Conservation (phyloP, 2,329 filamentous ascomycete genomes). For the Nannizzia gypsea region DNA sequence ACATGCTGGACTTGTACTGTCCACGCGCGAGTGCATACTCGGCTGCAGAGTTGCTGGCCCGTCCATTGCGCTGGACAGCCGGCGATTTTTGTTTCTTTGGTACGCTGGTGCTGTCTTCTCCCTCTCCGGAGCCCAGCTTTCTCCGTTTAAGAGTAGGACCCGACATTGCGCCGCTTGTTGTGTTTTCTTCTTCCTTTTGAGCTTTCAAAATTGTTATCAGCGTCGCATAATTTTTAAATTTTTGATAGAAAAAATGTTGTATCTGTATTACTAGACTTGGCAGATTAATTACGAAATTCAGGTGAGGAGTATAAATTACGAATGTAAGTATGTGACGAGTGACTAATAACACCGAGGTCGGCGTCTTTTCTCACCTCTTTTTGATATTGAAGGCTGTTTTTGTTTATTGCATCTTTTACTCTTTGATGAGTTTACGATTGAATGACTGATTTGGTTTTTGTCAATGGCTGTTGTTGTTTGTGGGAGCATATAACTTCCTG, state of each 20-base stretch:
- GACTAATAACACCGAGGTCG: not conserved
- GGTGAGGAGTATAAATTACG: not conserved
- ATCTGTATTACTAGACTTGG: not conserved
- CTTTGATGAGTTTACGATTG: not conserved
- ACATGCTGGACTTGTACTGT: conserved; percentile 54
- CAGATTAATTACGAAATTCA: not conserved
- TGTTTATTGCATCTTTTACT: too few relatives aligned
- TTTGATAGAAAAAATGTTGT: not conserved
- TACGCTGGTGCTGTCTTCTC: conserved; percentile 13
- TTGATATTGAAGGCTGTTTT: not conserved
- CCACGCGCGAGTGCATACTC: conserved; percentile 35
- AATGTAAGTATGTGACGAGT: not conserved
- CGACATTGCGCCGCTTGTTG: conserved; percentile 20
- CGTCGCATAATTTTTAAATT: not conserved
- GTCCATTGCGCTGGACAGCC: not conserved
- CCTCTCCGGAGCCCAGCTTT: conserved; percentile 33
- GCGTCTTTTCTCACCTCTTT: not conserved
- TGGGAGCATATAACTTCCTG: not conserved
- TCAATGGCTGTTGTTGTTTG: not conserved
- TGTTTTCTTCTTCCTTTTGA: not conserved
- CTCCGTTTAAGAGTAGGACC: conserved; percentile 33
- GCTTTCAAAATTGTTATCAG: not conserved
- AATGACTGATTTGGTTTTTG: not conserved
- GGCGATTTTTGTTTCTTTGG: conserved; percentile 14
- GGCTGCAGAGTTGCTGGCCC: conserved; percentile 20